Conservation (phyloP, 1,284 basidiomycete species). For the Mycosarcoma maydis region DNA sequence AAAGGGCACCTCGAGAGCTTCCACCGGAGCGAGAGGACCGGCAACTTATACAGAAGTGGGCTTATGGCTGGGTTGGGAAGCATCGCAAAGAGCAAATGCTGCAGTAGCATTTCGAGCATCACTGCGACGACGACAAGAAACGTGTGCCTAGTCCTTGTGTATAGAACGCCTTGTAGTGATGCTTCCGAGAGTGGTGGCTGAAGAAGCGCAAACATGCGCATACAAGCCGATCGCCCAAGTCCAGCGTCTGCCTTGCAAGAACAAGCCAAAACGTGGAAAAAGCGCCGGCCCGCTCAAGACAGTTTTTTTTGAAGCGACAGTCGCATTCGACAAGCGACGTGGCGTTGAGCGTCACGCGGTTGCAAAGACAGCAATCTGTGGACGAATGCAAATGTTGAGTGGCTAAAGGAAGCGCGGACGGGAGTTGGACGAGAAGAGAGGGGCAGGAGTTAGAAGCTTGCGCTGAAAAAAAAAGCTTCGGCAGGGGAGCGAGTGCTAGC, state of each 20-base stretch:
- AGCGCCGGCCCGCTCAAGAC: constrained; percentile 37
- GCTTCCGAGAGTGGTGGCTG: constrained; percentile 10
- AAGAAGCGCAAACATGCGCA: constrained; percentile 9
- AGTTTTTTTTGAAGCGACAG: constrained; percentile 7
- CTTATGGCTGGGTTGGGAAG: too few relatives aligned
- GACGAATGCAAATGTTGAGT: constrained; percentile 30
- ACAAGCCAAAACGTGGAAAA: not conserved
- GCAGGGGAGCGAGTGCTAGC: too few relatives aligned
- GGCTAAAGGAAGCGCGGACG: constrained; percentile 4
- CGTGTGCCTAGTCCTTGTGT: not conserved
- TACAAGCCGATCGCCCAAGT: constrained; percentile 2
- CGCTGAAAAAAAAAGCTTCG: not conserved
- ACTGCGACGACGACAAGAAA: not conserved
- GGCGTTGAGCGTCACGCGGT: constrained; percentile 31
- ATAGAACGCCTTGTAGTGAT: constrained; percentile 3
- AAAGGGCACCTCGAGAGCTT: not conserved
- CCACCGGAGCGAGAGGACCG: too few relatives aligned
- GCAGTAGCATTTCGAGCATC: constrained; percentile 13
- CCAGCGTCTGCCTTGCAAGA: not conserved
- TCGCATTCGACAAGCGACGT: constrained; percentile 25
- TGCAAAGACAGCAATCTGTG: constrained; percentile 24
- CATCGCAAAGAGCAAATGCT: constrained; percentile 13
- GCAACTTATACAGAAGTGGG: too few relatives aligned
- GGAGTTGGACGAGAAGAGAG: not conserved
- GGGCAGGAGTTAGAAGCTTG: constrained; percentile 17